These are phyloP conservation scores for Ustilago vetiveriae DNA, from an alignment of 1,284 basidiomycete genomes.

Conservation along the genomic window DNA sequence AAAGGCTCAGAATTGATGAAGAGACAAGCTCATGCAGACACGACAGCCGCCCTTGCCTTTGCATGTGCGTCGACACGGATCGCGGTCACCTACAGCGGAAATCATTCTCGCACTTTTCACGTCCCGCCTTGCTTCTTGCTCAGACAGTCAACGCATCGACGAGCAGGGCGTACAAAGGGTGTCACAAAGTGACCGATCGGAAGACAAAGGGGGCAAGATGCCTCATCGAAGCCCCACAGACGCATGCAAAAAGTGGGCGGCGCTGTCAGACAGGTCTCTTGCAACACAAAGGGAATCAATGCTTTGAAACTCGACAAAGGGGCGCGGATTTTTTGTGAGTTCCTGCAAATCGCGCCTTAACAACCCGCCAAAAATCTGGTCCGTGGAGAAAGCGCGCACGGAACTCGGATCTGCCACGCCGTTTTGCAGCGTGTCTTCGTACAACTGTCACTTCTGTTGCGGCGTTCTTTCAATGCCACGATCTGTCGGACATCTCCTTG, in stretches of 20 bases:
- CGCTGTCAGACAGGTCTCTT: conserved; percentile 4
- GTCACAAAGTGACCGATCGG: too few species aligned
- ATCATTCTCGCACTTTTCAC: not conserved
- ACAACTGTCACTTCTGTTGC: not conserved
- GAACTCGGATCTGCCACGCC: conserved; percentile 7
- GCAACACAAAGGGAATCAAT: not conserved
- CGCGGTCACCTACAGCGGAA: not conserved
- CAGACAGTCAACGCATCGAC: not conserved
- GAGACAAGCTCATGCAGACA: not conserved
- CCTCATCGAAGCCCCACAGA: not conserved
- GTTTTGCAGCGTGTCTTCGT: not conserved
- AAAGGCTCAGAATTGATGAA: too few species aligned
- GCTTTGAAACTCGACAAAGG: not conserved
- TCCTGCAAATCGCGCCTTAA: too few species aligned
- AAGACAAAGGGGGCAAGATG: not conserved
- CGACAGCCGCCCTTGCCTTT: conserved; percentile 2
- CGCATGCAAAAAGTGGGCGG: conserved; percentile 1
- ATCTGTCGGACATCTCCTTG: too few species aligned
- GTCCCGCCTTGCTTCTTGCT: not conserved
- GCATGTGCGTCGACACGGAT: conserved; percentile 12
- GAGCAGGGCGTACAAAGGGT: conserved; percentile 5
- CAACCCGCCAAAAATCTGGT: too few species aligned
- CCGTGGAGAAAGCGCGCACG: too few species aligned
- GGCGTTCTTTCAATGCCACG: too few species aligned
- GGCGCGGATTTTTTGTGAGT: not conserved